Evolutionary conservation across 2,329 filamentous ascomycete species (phyloP).

Genomic region (Talaromyces sp.): DNA sequence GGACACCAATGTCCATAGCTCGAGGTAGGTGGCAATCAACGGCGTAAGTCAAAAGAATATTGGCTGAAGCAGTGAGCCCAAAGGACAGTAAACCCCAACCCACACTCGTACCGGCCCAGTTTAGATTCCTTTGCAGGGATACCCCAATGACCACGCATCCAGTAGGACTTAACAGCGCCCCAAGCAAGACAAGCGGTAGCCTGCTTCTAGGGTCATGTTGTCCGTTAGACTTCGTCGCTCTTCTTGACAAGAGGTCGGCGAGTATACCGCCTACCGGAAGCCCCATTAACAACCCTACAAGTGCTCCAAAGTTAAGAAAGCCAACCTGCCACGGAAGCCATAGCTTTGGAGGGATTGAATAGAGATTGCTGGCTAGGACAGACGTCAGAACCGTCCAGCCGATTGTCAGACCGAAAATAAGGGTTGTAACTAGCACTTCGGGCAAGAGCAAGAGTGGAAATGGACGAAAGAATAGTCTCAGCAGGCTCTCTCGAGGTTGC

Average conservation of each 20-base stretch:
- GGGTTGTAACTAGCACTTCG: constrained; percentile 4
- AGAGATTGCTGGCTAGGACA: constrained; percentile 3
- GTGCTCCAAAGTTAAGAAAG: neutral
- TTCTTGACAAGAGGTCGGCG: constrained; percentile 1
- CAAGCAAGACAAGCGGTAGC: neutral
- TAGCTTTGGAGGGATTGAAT: neutral
- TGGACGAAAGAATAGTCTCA: neutral
- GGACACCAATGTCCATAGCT: constrained; percentile 1
- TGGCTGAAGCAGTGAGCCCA: constrained; percentile 1
- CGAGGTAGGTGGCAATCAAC: neutral
- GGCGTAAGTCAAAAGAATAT: constrained; percentile 6
- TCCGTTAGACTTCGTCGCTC: neutral
- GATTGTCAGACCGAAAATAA: constrained; percentile 4
- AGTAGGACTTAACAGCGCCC: neutral
- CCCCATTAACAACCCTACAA: neutral
- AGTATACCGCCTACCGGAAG: constrained; percentile 1
- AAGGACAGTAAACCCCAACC: constrained; percentile 5
- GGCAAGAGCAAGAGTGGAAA: neutral
- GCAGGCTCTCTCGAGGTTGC: neutral
- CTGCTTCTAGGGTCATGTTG: neutral
- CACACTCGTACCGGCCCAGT: neutral
- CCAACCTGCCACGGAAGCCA: neutral
- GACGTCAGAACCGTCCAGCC: constrained; percentile 3
- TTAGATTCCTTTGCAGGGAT: neutral
- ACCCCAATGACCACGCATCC: neutral